phyloP scores from a whole-genome alignment of 139 green algal species.

The Diplosphaera chodatii region DNA sequence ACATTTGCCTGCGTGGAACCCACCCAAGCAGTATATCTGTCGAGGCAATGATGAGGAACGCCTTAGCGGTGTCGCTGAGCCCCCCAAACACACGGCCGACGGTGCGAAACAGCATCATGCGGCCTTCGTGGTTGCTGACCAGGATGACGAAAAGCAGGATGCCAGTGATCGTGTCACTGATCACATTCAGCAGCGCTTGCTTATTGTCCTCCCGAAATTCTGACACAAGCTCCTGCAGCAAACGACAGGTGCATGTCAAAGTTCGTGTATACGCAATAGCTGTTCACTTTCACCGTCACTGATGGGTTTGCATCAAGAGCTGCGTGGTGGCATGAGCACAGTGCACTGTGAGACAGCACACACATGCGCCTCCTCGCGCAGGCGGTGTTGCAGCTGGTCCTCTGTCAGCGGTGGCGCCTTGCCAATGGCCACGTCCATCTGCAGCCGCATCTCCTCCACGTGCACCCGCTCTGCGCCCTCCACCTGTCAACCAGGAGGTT shows the following conservation, averaged over 20 bases:
- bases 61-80: slow-evolving; percentile 84
- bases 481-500: too few species aligned
- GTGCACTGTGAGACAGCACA: too few species aligned
- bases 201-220: slow-evolving; percentile 33
- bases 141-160: slow-evolving; percentile 57
- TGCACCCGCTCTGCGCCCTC: slow-evolving; percentile 63
- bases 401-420: slow-evolving; percentile 60
- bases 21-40: slow-evolving; percentile 74
- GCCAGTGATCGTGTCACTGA: slow-evolving; percentile 58
- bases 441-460: slow-evolving; percentile 71
- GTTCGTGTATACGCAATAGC: too few species aligned
- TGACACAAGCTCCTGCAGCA: slow-evolving; percentile 9
- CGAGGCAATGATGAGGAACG: slow-evolving; percentile 81
- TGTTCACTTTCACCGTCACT: too few species aligned
- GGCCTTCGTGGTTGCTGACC: slow-evolving; percentile 14
- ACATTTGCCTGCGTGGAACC: too few species aligned
- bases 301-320: too few species aligned
- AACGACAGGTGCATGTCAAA: too few species aligned
- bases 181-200: slow-evolving; percentile 25
- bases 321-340: too few species aligned
- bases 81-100: slow-evolving; percentile 71
- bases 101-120: slow-evolving; percentile 49
- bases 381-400: slow-evolving; percentile 47
- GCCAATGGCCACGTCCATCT: slow-evolving; percentile 75
- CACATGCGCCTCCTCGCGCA: slow-evolving; percentile 37